These are phyloP conservation scores for Fusarium fujikuroi DNA, from an alignment of 2,329 filamentous ascomycete species.

Conservation along the genomic window DNA sequence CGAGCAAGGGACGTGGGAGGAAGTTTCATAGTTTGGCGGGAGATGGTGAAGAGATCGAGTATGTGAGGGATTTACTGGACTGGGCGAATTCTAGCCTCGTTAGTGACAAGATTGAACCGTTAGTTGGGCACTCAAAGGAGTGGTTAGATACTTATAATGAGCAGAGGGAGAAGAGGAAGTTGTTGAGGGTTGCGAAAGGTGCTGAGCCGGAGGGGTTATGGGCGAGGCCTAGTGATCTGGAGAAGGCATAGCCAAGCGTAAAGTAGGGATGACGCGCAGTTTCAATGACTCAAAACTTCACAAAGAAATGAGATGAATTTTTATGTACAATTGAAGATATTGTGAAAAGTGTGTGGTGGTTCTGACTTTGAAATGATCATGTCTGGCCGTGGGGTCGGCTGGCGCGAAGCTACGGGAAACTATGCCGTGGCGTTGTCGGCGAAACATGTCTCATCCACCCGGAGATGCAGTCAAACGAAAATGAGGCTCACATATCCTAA, in stretches of 20 bases:
- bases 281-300: no score
- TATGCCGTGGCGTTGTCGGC: background rate
- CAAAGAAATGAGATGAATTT: no score
- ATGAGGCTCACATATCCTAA: background rate
- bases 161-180: conserved; percentile 20
- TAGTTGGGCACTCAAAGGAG: conserved; percentile 23
- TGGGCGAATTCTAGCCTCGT: conserved; percentile 36
- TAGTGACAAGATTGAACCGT: background rate
- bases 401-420: background rate
- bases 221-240: conserved; percentile 16
- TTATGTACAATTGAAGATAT: no score
- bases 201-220: conserved; percentile 27
- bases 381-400: rapidly evolving
- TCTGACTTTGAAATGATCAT: background rate
- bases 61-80: conserved; percentile 37
- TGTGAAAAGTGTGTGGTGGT: background rate
- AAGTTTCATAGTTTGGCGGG: conserved; percentile 43
- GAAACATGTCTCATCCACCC: background rate
- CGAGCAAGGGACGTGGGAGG: conserved; percentile 30
- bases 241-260: background rate
- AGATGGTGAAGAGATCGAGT: conserved; percentile 36
- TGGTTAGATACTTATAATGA: conserved; percentile 32
- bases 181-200: conserved; percentile 12
- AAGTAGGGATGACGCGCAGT: no score
- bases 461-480: rapidly evolving